These are phyloP conservation scores for Penicillium riverlandense DNA, from an alignment of 495 filamentous ascomycete genomes.

Conservation along the genomic window DNA sequence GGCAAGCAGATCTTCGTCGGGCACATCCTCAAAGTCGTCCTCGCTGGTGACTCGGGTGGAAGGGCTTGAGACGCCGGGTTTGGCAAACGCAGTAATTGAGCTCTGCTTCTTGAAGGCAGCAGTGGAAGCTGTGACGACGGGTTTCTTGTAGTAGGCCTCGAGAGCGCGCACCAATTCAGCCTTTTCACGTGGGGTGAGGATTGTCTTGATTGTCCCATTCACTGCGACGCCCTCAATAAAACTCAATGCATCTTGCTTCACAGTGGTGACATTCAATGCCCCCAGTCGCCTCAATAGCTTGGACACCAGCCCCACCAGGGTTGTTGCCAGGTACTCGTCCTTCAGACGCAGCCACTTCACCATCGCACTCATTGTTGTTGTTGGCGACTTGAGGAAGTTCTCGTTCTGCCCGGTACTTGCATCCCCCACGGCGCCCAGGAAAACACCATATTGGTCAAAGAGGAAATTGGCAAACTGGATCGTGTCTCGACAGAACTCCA, in stretches of 20 bases:
- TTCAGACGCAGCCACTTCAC: conserved; percentile 78
- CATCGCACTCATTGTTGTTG: conserved; percentile 56
- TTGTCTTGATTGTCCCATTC: conserved; percentile 56
- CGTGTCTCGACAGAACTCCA: conserved; percentile 85
- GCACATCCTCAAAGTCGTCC: conserved; percentile 40
- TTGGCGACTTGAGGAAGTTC: conserved; percentile 49
- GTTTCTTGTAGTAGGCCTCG: conserved; percentile 63
- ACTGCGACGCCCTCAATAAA: conserved; percentile 56
- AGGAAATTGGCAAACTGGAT: conserved; percentile 87
- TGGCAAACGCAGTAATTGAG: conserved; percentile 59
- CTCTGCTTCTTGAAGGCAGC: conserved; percentile 53
- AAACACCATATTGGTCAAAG: conserved; percentile 73
- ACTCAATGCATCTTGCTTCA: conserved; percentile 51
- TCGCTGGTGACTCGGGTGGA: conserved; percentile 24
- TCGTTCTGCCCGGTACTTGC: conserved; percentile 33
- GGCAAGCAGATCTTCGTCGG: conserved; percentile 36
- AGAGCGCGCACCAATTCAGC: conserved; percentile 74
- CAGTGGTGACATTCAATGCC: conserved; percentile 56
- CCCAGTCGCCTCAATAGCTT: conserved; percentile 70
- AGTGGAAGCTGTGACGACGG: conserved; percentile 38
- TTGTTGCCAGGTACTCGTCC: conserved; percentile 72
- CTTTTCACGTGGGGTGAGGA: conserved; percentile 67
- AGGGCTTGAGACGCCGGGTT: conserved; percentile 29
- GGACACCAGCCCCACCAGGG: conserved; percentile 57
- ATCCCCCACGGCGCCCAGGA: conserved; percentile 57